These are phyloP conservation scores for Termitomyces sp. DNA, from an alignment of 768 basidiomycete genomes.

Conservation along the genomic window DNA sequence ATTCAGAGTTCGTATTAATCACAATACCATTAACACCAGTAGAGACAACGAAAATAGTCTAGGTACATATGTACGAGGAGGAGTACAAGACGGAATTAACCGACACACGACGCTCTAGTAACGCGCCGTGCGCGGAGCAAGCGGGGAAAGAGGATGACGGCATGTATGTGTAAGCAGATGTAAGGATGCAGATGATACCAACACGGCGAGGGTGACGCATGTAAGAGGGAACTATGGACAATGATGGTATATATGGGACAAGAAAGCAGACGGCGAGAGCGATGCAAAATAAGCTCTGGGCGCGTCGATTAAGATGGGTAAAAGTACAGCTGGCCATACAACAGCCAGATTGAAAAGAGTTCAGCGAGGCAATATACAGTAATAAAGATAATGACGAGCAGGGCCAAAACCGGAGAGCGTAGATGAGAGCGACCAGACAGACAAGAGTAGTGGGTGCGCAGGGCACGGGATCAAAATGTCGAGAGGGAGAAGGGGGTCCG, in stretches of 20 bases:
- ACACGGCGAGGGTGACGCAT: conserved; percentile 6
- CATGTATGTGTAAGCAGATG: background rate
- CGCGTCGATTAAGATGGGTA: conserved; percentile 8
- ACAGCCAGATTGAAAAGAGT: conserved; percentile 14
- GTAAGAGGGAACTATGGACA: conserved; percentile 1
- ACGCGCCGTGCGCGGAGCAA: background rate
- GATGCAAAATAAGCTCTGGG: background rate
- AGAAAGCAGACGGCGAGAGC: conserved; percentile 1
- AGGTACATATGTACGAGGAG: conserved; percentile 10
- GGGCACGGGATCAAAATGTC: conserved; percentile 47
- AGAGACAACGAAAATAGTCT: conserved; percentile 8
- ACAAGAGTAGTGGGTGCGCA: background rate
- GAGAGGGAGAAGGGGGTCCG: conserved; percentile 51
- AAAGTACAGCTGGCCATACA: conserved; percentile 19
- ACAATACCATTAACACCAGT: background rate
- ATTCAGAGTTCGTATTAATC: background rate
- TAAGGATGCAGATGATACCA: background rate
- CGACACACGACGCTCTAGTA: conserved; percentile 3
- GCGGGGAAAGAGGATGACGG: background rate
- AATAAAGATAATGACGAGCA: conserved; percentile 39
- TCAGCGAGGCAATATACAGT: conserved; percentile 38
- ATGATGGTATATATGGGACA: conserved; percentile 1
- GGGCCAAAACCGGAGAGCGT: conserved; percentile 12
- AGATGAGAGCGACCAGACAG: conserved; percentile 8
- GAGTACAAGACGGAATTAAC: conserved; percentile 6